Percentiles rank a stretch among this genome's conserved stretches.
These are phyloP conservation scores for Erucastrum elatum DNA, from an alignment of 345 rosid species.

Conservation along the genomic window DNA sequence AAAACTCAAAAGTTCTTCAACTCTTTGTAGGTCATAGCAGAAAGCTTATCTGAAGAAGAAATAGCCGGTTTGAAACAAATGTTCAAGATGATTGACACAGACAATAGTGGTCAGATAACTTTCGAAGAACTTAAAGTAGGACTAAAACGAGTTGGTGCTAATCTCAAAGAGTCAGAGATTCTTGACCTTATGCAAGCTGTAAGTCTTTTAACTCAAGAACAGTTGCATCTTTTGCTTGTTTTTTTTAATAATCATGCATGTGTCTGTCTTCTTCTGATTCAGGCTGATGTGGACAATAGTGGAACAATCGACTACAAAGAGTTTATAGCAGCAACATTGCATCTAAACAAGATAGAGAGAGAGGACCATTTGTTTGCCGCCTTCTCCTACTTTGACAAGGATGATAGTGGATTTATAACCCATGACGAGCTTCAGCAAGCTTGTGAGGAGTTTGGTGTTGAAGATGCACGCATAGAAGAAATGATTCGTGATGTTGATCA, in stretches of 20 bases:
- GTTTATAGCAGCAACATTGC: slow-evolving; percentile 84
- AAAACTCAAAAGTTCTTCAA: background rate
- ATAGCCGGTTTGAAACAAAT: slow-evolving; percentile 87
- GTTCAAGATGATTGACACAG: slow-evolving; percentile 88
- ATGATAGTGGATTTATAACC: slow-evolving; percentile 82
- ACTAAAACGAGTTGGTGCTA: slow-evolving; percentile 75
- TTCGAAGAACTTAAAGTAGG: slow-evolving; percentile 89
- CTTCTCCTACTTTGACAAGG: slow-evolving; percentile 83
- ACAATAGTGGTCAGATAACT: slow-evolving; percentile 80
- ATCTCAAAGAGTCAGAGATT: slow-evolving; percentile 84
- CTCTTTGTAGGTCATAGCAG: slow-evolving; percentile 68
- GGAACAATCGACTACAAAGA: slow-evolving; percentile 86
- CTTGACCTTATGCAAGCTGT: slow-evolving; percentile 91
- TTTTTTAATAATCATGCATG: background rate
- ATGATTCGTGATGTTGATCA: slow-evolving; percentile 77
- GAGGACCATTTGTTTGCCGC: slow-evolving; percentile 80
- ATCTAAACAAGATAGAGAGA: slow-evolving; percentile 77
- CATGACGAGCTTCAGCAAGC: slow-evolving; percentile 89
- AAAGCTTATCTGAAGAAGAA: slow-evolving; percentile 84
- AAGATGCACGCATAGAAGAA: slow-evolving; percentile 70
- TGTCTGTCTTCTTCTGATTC: slow-evolving; percentile 34
- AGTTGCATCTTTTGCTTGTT: background rate
- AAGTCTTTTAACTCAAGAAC: slow-evolving; percentile 34
- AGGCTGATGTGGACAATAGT: slow-evolving; percentile 87
- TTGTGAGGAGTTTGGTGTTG: slow-evolving; percentile 78